Evolutionary conservation across 2,329 filamentous ascomycete species (phyloP).

Genomic region (Phyllosticta citribraziliensis): DNA sequence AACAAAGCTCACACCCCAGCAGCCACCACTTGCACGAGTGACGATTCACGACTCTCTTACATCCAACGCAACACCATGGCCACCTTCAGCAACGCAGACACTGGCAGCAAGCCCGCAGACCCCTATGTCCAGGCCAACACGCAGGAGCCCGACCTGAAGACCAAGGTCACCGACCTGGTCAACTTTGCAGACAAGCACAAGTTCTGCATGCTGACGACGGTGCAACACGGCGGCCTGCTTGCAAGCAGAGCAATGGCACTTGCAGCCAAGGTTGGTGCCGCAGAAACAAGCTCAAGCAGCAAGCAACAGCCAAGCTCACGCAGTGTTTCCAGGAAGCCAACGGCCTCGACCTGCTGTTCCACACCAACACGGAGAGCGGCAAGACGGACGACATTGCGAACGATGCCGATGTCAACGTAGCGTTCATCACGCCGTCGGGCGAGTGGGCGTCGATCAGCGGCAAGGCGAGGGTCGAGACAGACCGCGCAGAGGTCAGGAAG

Average conservation of each 20-base stretch:
- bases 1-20: not conserved
- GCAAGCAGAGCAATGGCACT: constrained; percentile 81
- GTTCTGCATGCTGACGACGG: constrained; percentile 85
- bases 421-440: constrained; percentile 65
- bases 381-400: constrained; percentile 72
- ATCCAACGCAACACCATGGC: constrained; percentile 12
- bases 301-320: constrained; percentile 7
- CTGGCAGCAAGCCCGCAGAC: constrained; percentile 46
- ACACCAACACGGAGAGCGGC: constrained; percentile 82
- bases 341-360: constrained; percentile 76
- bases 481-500: constrained; percentile 58
- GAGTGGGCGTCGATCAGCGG: constrained; percentile 87
- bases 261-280: constrained; percentile 55
- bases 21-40: not conserved
- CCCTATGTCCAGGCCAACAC: constrained; percentile 72
- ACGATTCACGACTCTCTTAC: not conserved
- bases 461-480: constrained; percentile 56
- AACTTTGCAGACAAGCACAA: constrained; percentile 64
- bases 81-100: constrained; percentile 31
- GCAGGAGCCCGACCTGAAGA: constrained; percentile 58
- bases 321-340: constrained; percentile 53
- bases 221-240: constrained; percentile 53
- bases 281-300: not conserved
- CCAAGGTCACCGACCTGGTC: constrained; percentile 67
- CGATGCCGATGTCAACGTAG: constrained; percentile 68